Evolutionary conservation across 306 rosid genomes (phyloP).

Genomic region (Trichosanthes truncata): DNA sequence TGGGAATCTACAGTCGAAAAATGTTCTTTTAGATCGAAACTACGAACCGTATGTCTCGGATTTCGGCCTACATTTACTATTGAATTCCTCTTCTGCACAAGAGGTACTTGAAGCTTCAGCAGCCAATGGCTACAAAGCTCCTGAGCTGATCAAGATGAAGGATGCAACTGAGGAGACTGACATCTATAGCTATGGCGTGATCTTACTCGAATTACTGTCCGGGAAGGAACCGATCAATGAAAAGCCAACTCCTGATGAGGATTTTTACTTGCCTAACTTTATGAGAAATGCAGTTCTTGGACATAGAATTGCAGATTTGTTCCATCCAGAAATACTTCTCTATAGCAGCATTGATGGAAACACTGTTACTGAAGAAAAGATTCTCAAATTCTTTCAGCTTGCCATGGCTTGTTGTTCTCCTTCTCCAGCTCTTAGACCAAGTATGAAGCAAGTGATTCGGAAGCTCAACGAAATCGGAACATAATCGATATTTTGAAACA

Average conservation of each 20-base stretch:
- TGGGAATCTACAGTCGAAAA: slow-evolving; percentile 81
- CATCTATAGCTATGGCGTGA: slow-evolving; percentile 70
- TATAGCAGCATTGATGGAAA: slow-evolving; percentile 24
- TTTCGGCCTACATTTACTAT: slow-evolving; percentile 63
- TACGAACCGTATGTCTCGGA: slow-evolving; percentile 58
- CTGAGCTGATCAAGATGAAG: slow-evolving; percentile 86
- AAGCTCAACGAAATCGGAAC: slow-evolving; percentile 69
- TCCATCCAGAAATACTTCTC: slow-evolving; percentile 67
- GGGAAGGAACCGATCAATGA: slow-evolving; percentile 90
- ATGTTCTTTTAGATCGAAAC: slow-evolving; percentile 59
- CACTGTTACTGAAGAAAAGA: slow-evolving; percentile 46
- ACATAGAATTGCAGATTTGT: slow-evolving; percentile 60
- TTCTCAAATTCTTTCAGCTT: slow-evolving; percentile 79
- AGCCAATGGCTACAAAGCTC: slow-evolving; percentile 80
- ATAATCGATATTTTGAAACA: slow-evolving; percentile 8
- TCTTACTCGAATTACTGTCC: slow-evolving; percentile 74
- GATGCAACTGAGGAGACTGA: slow-evolving; percentile 65
- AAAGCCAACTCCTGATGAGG: slow-evolving; percentile 75
- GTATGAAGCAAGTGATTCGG: slow-evolving; percentile 55
- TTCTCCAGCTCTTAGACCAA: slow-evolving; percentile 82
- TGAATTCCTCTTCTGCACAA: slow-evolving; percentile 70
- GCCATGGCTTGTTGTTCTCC: slow-evolving; percentile 96
- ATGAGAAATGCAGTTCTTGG: slow-evolving; percentile 77
- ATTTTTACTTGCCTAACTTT: slow-evolving; percentile 69
- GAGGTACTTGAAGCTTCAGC: slow-evolving; percentile 84